These are phyloP conservation scores for Dryadomyces quercivorus DNA, from an alignment of 2,329 filamentous ascomycete genomes.

Conservation along the genomic window DNA sequence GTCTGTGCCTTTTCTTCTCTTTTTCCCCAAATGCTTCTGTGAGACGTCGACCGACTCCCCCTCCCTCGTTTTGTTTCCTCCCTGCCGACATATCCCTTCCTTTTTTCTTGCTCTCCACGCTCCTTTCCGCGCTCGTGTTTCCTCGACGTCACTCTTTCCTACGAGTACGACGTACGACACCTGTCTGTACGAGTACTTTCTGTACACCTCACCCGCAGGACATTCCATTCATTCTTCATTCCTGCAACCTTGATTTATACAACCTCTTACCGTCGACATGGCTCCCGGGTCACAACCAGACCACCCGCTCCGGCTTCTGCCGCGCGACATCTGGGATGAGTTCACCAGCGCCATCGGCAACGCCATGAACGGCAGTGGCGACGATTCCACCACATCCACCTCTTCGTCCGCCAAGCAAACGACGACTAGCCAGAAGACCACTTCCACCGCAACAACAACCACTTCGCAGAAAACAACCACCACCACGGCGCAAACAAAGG, in stretches of 20 bases:
- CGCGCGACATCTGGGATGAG: neutral
- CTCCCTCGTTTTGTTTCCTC: neutral
- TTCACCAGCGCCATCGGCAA: neutral
- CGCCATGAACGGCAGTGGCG: neutral
- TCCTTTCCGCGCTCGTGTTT: neutral
- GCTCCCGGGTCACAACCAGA: neutral
- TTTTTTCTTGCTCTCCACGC: neutral
- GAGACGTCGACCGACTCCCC: conserved; percentile 12
- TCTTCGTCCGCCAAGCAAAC: neutral
- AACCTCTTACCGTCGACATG: neutral
- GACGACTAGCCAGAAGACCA: neutral
- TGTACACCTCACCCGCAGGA: too few relatives aligned
- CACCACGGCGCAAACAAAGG: neutral
- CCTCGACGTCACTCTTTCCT: neutral
- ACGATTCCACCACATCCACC: neutral
- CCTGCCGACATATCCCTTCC: neutral
- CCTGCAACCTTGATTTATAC: too few relatives aligned
- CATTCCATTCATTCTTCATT: too few relatives aligned
- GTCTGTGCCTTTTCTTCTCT: neutral
- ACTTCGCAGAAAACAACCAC: conserved; percentile 4
- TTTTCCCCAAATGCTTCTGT: neutral
- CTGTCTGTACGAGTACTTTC: too few relatives aligned
- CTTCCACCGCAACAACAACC: neutral
- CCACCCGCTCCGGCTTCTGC: neutral
- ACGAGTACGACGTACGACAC: neutral